phyloP scores from a whole-genome alignment of 768 basidiomycete genomes.

The Tulasnella sp. region DNA sequence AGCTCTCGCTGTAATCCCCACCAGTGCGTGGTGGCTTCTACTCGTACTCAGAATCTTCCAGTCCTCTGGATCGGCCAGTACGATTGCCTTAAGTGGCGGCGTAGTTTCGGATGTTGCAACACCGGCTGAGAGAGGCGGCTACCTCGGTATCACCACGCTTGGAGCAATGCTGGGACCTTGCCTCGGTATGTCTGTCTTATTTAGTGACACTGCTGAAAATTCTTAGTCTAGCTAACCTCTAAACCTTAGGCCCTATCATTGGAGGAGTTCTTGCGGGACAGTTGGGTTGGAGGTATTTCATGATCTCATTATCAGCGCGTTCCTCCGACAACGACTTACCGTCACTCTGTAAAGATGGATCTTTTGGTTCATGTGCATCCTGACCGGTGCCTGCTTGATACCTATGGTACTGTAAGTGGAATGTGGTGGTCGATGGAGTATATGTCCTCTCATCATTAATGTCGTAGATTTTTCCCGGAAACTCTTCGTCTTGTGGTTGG shows the following conservation, averaged over 20 bases:
- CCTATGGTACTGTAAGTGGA: conserved; percentile 30
- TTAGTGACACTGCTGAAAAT: not conserved
- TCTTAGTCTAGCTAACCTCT: not conserved
- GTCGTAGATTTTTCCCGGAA: conserved; percentile 22
- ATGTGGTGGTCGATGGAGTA: not conserved
- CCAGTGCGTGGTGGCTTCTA: conserved; percentile 62
- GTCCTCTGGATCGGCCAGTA: conserved; percentile 68
- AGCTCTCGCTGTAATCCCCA: conserved; percentile 43
- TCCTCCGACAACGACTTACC: not conserved
- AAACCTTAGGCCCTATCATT: conserved; percentile 2
- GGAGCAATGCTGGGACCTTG: conserved; percentile 3
- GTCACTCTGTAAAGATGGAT: conserved; percentile 33
- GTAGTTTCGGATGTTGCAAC: conserved; percentile 68
- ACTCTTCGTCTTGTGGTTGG: conserved; percentile 24
- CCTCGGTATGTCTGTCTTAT: conserved; percentile 13
- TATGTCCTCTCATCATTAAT: not conserved
- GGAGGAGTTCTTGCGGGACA: not conserved
- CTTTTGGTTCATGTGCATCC: conserved; percentile 51
- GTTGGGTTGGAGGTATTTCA: not conserved
- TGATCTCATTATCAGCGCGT: not conserved
- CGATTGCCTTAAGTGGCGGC: conserved; percentile 65
- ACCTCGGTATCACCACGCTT: conserved; percentile 39
- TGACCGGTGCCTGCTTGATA: conserved; percentile 35
- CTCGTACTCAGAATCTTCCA: conserved; percentile 73
- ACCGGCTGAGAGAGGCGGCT: conserved; percentile 61